Evolutionary conservation across 306 rosid genomes (phyloP).

Genomic region (Vachellia collinsii): DNA sequence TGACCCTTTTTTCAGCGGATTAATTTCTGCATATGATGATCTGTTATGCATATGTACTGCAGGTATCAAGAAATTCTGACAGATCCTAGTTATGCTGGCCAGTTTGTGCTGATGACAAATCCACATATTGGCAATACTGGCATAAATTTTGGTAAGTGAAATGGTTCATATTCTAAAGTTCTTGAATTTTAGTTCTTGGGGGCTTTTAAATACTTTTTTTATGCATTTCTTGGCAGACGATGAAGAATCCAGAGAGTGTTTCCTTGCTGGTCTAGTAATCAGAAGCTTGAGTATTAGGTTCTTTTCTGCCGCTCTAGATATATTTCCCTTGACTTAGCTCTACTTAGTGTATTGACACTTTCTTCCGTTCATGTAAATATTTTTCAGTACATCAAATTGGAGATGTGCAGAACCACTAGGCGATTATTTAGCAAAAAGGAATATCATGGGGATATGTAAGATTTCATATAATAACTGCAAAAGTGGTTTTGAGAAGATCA

Average conservation of each 20-base stretch:
- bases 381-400: conserved; percentile 89
- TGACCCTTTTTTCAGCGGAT: background rate
- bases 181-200: conserved; percentile 17
- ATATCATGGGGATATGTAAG: conserved; percentile 98
- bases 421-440: conserved; percentile 81
- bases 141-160: background rate
- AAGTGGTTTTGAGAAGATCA: conserved; percentile 17
- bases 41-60: conserved; percentile 31
- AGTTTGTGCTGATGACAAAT: conserved; percentile 92
- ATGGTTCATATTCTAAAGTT: conserved; percentile 7
- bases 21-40: background rate
- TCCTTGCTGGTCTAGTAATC: conserved; percentile 84
- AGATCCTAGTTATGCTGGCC: conserved; percentile 90
- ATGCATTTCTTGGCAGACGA: conserved; percentile 62
- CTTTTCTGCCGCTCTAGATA: background rate
- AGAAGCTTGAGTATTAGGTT: conserved; percentile 87
- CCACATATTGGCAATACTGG: conserved; percentile 78
- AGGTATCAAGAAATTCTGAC: conserved; percentile 98
- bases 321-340: conserved; percentile 26
- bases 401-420: conserved; percentile 70
- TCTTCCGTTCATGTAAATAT: conserved; percentile 14
- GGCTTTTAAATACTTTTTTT: conserved; percentile 1
- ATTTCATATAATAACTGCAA: conserved; percentile 4
- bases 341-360: conserved; percentile 17
- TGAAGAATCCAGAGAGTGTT: conserved; percentile 83